Evolutionary conservation across 495 filamentous ascomycete species (phyloP), one percentile per base, ranked within the genome.

Genomic region (Monascus purpureus): DNA sequence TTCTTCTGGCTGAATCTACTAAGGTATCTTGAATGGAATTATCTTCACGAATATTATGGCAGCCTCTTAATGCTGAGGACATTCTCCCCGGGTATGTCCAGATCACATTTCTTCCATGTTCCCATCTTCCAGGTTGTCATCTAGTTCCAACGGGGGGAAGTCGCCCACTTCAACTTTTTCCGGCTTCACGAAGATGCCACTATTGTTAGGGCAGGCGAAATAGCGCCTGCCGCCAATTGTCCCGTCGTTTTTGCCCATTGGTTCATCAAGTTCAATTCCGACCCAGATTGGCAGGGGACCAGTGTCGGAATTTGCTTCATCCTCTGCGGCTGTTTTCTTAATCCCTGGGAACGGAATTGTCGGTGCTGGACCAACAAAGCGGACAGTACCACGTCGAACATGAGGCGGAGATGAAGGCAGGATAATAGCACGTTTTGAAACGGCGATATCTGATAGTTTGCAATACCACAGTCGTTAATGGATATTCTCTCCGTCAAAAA

Each of bases 81-180:
- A 8, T 13, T 8, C n/a, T n/a, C n/a, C n/a, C n/a, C n/a, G n/a
- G n/a, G n/a, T n/a, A n/a, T n/a, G n/a, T 14, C 13, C 17, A 13
- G 1, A 8, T 70, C 50, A 88, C 25, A 90, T 82, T 59, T 90
- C 85, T 54, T 93, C 88, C 73, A 92, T 74, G 44, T 90, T 73
- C 36, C 86, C 86, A 46, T 84, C 82, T 39, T 80, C 70, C 20
- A 82, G 39, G n/a, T n/a, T n/a, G 27, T 70, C 67, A 27, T 61
- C 65, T 26, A 72, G 29, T 4, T 53, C 66, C 36, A 77, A 38
- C 12, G 70, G 69, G n/a, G 75, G 73, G 38, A 70, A 95, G 42
- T 95, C 82, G 15, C 90, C 90, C 15, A 86, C 70, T 55, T 95
- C 81, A 6, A 94, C 73, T 48, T 85, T 70, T 42, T 94, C 90